Base-by-base conservation (phyloP, 495 filamentous ascomycete genomes). In the Penicillium parvum region DNA sequence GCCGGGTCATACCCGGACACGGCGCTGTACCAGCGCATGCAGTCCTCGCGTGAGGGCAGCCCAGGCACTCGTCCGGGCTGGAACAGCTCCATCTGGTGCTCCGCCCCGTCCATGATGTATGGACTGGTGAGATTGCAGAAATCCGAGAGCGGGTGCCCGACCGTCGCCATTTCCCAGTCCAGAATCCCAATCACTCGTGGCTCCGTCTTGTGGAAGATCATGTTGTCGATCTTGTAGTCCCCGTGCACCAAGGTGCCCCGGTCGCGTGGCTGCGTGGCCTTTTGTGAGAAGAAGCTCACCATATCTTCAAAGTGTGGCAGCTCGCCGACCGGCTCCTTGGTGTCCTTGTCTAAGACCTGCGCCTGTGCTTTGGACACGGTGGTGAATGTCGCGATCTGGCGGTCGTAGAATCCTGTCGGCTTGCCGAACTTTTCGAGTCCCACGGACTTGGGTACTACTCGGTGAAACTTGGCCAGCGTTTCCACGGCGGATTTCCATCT, bases 141-240 rank as follows among this genome's bases (percentile, higher is more conserved):
- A 57, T 98, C 92, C 14, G 85, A 88, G 8, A 96, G 73, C 4
- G 92, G 92, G 60, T 98, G 90, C 35, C 92, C 92, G 18, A 96
- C 84, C 0, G 92, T 98, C 23, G 88, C 90, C 86, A 96, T 90
- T 65, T 95, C 90, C 90, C 90, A 96, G 68, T 98, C 92, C 5
- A 97, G 68, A 35, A 97, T 88, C 5, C 90, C 92, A 66, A 96
- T 90, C 8, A 97, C 90, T 33, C 82, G 64, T 9, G 92, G 79
- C 64, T 94, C 88, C 0, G 82, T 90, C 65, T 85, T 82, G 65
- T 95, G 88, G 61, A 91, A 98, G 32, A 98, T 85, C 44, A 97
- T 68, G 54, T 98, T 98, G 63, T 98, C 92, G 56, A 98, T 91
- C 68, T 98, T 98, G 71, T 91, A 98, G 55, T 98, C 92, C 18